Base-by-base conservation (phyloP, 345 rosid genomes). In the Turnera subulata region DNA sequence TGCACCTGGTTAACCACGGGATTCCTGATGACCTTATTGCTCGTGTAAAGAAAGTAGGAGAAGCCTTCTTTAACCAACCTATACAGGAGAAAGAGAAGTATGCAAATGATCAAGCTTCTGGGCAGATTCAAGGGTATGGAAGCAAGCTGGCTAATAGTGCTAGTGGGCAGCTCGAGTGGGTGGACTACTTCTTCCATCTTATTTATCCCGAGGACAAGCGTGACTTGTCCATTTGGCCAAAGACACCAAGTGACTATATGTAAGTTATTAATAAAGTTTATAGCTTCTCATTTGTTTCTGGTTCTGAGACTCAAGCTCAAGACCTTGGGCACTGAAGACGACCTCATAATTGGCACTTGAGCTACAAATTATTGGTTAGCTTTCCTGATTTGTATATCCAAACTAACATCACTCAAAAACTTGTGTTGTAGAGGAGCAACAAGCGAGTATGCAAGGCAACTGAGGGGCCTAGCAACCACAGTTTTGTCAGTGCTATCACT, bases 1-100 rank as follows among this genome's bases (percentile, higher is more conserved):
- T 93, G 99, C 97, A 93, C 75, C 74, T 90, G 11, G 78, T 90
- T 33, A 90, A 87, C 82, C 97, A 93, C 53, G 96, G 99, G 1
- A 75, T 93, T 61, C 29, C 88, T 0, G 61, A 62, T 5, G 86
- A 82, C 0, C 82, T 93, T 14, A 76, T 76, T 5, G 83, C 84
- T 24, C 70, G 84, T 0, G 90, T 93, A 5, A 87, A 65, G 90
- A 70, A 65, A 67, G 70, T 85, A 0, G 99, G 99, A 0, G 51
- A 70, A 58, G 76, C 24, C 17, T 93, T 93, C 63, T 93, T 85
- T 51, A 39, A 73, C 1, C 91, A 82, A 1, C 75, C 89, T 0
- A 23, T 85, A 0, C 92, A 93, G 74, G 96, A 87, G 76, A 93
- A 93, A 68, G 99, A 93, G 80, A 90, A 69, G 75, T 69, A 85